These are phyloP conservation scores for Dacryopinax primogenitus DNA, from an alignment of 768 basidiomycete genomes.

Conservation along the genomic window DNA sequence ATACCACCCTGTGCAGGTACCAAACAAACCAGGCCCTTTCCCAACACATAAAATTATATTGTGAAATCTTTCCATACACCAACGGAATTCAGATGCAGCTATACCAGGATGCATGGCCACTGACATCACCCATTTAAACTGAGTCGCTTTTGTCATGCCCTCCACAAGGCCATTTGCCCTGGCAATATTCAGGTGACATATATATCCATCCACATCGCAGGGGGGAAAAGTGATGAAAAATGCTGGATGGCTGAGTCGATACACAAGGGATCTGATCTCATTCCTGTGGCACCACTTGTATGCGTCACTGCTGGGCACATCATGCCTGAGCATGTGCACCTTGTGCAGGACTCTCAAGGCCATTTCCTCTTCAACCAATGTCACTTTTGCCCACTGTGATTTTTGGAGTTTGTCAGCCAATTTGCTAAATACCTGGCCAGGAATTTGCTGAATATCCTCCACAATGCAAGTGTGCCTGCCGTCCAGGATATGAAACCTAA, in stretches of 20 bases:
- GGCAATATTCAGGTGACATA: slow-evolving; percentile 32
- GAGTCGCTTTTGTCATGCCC: slow-evolving; percentile 22
- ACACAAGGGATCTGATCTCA: slow-evolving; percentile 30
- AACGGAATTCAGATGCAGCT: slow-evolving; percentile 34
- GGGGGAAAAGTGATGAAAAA: slow-evolving; percentile 39
- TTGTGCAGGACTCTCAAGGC: slow-evolving; percentile 23
- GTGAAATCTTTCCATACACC: slow-evolving; percentile 30
- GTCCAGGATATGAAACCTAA: slow-evolving; percentile 26
- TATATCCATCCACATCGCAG: slow-evolving; percentile 32
- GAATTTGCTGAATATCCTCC: slow-evolving; percentile 20
- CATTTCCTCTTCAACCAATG: slow-evolving; percentile 23
- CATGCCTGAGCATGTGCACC: slow-evolving; percentile 17
- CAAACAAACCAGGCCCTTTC: slow-evolving; percentile 24
- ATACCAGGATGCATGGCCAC: slow-evolving; percentile 33
- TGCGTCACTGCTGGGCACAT: slow-evolving; percentile 25
- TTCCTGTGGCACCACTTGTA: slow-evolving; percentile 26
- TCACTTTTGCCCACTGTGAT: slow-evolving; percentile 18
- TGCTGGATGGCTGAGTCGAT: slow-evolving; percentile 28
- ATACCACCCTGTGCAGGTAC: slow-evolving; percentile 28
- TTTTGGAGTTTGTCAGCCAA: slow-evolving; percentile 20
- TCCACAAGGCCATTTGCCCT: slow-evolving; percentile 24
- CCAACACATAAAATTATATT: slow-evolving; percentile 14
- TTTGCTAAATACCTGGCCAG: slow-evolving; percentile 19
- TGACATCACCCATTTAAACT: slow-evolving; percentile 25
- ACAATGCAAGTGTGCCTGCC: slow-evolving; percentile 24